Percentiles rank a stretch among this genome's conserved stretches.
Evolutionary conservation across 169 alveolate genomes (phyloP).

Genomic region (Babesia gibsoni): DNA sequence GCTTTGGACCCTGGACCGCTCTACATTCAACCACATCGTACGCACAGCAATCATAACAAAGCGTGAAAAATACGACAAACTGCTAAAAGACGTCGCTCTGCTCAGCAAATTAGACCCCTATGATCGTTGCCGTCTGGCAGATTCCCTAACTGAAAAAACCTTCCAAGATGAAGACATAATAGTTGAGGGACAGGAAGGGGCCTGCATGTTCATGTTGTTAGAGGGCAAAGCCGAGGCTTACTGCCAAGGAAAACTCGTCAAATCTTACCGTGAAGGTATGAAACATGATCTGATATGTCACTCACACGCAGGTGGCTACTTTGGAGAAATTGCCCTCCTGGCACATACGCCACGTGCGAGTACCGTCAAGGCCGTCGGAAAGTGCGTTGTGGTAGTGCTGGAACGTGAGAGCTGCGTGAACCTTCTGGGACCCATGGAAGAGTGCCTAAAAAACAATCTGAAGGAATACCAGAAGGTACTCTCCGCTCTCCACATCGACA

Average conservation of each 20-base stretch:
- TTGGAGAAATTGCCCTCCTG: slow-evolving; percentile 96
- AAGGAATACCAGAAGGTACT: slow-evolving; percentile 84
- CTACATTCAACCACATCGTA: slow-evolving; percentile 92
- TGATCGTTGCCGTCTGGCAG: slow-evolving; percentile 91
- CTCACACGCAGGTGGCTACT: slow-evolving; percentile 85
- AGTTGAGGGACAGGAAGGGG: slow-evolving; percentile 93
- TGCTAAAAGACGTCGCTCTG: slow-evolving; percentile 84
- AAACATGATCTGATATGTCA: neutral
- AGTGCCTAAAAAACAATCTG: slow-evolving; percentile 87
- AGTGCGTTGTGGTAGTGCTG: slow-evolving; percentile 80
- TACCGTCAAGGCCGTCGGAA: slow-evolving; percentile 86
- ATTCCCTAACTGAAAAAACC: slow-evolving; percentile 84
- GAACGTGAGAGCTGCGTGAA: slow-evolving; percentile 93
- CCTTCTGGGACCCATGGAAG: slow-evolving; percentile 94
- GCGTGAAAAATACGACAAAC: slow-evolving; percentile 89
- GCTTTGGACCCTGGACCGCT: slow-evolving; percentile 91
- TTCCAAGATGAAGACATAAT: slow-evolving; percentile 88
- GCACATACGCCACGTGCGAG: slow-evolving; percentile 94
- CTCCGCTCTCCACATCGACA: slow-evolving; percentile 57
- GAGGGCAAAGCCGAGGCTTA: slow-evolving; percentile 93
- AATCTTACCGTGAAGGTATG: slow-evolving; percentile 75
- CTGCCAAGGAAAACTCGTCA: slow-evolving; percentile 85
- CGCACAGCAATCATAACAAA: slow-evolving; percentile 90
- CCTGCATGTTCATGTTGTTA: slow-evolving; percentile 87
- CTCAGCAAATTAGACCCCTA: slow-evolving; percentile 88